Evolutionary conservation across 139 green algal genomes (phyloP).

Genomic region (Microglena sp.): DNA sequence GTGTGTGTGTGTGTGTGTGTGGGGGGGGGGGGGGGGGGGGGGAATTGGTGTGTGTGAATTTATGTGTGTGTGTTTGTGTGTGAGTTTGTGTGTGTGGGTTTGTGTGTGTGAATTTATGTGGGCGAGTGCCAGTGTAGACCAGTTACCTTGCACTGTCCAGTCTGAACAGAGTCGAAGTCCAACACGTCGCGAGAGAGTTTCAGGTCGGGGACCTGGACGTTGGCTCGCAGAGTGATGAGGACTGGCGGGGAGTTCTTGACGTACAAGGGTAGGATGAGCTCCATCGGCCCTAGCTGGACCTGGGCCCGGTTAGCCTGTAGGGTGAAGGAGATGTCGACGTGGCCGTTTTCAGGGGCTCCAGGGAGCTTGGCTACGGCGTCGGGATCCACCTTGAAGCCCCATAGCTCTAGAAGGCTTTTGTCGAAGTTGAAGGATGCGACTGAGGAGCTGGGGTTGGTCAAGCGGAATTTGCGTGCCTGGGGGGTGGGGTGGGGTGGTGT

Average conservation of each 20-base stretch:
- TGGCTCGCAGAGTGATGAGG: conserved; percentile 44
- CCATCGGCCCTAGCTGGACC: conserved; percentile 33
- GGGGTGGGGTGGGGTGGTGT: too few relatives aligned
- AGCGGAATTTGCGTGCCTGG: conserved; percentile 45
- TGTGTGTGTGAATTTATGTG: too few relatives aligned
- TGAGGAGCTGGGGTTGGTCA: conserved; percentile 49
- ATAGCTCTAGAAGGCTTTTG: conserved; percentile 40
- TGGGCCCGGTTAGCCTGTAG: conserved; percentile 34
- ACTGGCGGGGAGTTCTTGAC: conserved; percentile 50
- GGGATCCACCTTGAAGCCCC: conserved; percentile 55
- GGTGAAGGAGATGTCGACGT: conserved; percentile 39
- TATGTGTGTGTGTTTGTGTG: too few relatives aligned
- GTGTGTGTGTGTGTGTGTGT: too few relatives aligned
- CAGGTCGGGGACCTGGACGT: conserved; percentile 50
- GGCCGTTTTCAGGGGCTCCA: conserved; percentile 40
- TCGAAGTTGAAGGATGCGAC: conserved; percentile 44
- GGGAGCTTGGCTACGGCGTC: conserved; percentile 54
- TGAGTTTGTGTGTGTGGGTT: too few relatives aligned
- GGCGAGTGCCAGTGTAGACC: too few relatives aligned
- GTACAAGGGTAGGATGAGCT: conserved; percentile 43
- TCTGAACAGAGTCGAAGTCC: conserved; percentile 54
- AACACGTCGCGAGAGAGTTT: conserved; percentile 27
- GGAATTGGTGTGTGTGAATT: too few relatives aligned
- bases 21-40: too few relatives aligned
- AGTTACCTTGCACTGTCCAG: conserved; percentile 52